These are phyloP conservation scores for Pontederia paniculata DNA, from an alignment of 176 grass and related monocot genomes.

Conservation along the genomic window DNA sequence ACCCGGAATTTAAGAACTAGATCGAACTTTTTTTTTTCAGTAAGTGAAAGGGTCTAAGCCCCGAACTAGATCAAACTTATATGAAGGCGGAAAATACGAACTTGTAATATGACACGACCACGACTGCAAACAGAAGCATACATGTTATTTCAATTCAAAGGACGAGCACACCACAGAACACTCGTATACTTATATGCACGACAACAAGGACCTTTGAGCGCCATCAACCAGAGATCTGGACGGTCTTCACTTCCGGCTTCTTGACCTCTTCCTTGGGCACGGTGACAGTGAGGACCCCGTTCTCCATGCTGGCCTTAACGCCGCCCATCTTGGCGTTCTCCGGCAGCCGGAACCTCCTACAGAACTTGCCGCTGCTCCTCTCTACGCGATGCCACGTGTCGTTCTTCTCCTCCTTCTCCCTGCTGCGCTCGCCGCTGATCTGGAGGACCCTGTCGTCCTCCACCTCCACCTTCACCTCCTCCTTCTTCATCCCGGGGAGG, in stretches of 20 bases:
- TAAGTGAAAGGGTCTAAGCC: no score
- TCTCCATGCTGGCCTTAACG: not conserved
- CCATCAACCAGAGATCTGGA: not conserved
- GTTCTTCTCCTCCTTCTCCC: constrained; percentile 1
- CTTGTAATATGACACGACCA: no score
- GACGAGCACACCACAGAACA: no score
- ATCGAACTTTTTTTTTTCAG: no score
- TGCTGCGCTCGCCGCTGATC: constrained; percentile 1
- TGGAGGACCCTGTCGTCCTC: not conserved
- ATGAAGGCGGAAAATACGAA: no score
- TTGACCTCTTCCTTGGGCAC: not conserved
- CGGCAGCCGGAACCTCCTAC: not conserved
- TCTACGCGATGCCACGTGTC: not conserved
- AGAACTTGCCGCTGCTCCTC: constrained; percentile 1
- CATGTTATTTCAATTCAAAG: no score
- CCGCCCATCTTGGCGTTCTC: not conserved
- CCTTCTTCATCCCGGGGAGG: not conserved
- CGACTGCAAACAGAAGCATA: no score
- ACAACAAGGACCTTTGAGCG: no score
- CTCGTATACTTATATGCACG: no score
- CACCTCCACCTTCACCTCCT: constrained; percentile 1
- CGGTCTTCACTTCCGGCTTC: not conserved
- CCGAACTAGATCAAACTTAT: no score
- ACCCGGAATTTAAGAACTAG: no score
- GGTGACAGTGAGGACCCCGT: not conserved